Evolutionary conservation across 2,329 filamentous ascomycete species (phyloP).

Genomic region (Aspergillus ochraceoroseus): DNA sequence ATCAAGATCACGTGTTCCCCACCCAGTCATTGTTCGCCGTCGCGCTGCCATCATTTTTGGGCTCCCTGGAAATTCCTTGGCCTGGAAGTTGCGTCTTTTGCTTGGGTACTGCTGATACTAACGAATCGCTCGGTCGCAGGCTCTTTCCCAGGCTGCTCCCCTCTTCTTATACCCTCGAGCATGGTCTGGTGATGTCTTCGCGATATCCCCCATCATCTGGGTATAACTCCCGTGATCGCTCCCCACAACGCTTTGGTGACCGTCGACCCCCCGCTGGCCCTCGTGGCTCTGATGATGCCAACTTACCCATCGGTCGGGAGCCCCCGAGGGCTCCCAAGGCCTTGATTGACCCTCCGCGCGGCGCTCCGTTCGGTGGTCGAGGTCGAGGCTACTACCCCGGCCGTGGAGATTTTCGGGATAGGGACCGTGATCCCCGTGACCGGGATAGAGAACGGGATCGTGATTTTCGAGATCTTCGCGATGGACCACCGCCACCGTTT

Average conservation of each 20-base stretch:
- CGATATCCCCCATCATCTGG: constrained; percentile 60
- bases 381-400: constrained; percentile 45
- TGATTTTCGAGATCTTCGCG: constrained; percentile 39
- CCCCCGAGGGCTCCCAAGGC: constrained; percentile 79
- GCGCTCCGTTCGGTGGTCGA: constrained; percentile 39
- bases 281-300: constrained; percentile 54
- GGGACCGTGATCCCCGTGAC: constrained; percentile 61
- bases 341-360: constrained; percentile 63
- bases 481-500: constrained; percentile 37
- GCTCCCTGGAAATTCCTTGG: too few species aligned
- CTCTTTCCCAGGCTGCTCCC: constrained; percentile 19
- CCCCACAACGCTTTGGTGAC: constrained; percentile 66
- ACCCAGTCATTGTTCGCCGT: constrained; percentile 7
- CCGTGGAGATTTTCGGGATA: constrained; percentile 37
- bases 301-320: constrained; percentile 59
- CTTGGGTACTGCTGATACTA: constrained; percentile 42
- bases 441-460: constrained; percentile 42
- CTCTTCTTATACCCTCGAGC: constrained; percentile 25
- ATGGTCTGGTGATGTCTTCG: constrained; percentile 49
- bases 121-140: constrained; percentile 43
- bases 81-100: too few species aligned
- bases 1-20: constrained; percentile 25
- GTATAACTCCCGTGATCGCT: constrained; percentile 63
- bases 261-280: constrained; percentile 56
- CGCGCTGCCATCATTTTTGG: background rate